Base-by-base conservation (phyloP, 176 grass and related monocot genomes). In the Carex myosuroides region DNA sequence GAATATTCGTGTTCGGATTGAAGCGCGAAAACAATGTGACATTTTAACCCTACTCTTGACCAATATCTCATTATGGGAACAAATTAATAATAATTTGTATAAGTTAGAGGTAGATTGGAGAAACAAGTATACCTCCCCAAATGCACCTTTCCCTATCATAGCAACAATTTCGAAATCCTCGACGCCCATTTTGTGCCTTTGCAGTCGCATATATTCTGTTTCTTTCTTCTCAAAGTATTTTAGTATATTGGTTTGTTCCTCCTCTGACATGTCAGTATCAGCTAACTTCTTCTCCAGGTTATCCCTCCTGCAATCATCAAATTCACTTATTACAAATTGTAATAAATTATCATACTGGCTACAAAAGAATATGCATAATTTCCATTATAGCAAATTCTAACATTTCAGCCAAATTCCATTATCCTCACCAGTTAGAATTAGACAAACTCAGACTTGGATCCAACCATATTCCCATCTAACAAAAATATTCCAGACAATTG, bases 211-310 rank as follows among this genome's bases (percentile, higher is more conserved):
- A 67, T 99, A 99, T 66, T 95, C 91, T 8, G 91, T 99, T 71
- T 99, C 96, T 90, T 94, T 99, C 87, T 95, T 93, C 84, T 99
- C 96, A 73, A 95, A 94, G 54, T 95, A 91, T 86, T 95, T 95
- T 30, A 99, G 42, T 60, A 98, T 93, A 56, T 93, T 95, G 83
- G 90, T 55, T 11, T 92, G 91, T 70, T 98, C 96, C 84, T 98
- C 96, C 85, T 95, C 96, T 1, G 96, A 93, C 72, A 92, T 88
- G 64, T 98, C 82, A 55, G 93, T 88, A 64, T 98, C 96, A 55
- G 93, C 96, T 58, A 98, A 68, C 82, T 98, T 86, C 83, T 83
- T 95, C 84, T 98, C 96, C 83, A 98, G 83, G 90, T 58, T 93
- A 91, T 67, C 88, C 85, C 96, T 91, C 86, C 96, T 98, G 59